Evolutionary conservation across 352 stramenopile species (phyloP), one percentile per base, ranked within the genome.

Genomic region (Saprolegnia parasitica): DNA sequence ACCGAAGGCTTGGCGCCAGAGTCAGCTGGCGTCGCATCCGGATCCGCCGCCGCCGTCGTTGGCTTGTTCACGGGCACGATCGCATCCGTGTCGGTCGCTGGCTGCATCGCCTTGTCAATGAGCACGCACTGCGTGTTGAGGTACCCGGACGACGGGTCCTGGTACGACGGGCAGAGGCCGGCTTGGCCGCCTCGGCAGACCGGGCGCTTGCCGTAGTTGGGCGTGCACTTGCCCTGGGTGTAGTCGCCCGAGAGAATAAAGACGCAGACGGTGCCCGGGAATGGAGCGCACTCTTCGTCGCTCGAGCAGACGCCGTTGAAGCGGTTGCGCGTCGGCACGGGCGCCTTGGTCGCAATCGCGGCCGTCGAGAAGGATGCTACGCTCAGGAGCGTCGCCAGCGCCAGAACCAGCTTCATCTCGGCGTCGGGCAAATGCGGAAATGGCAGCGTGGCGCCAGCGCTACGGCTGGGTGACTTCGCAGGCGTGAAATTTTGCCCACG

Each of bases 91-190:
- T 21, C 56, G 21, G 56, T 64, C 16, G 26, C 32, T 20, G n/a
- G n/a, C 32, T 64, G 56, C 32, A 35, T 15, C 35, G 56, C 79
- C 74, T 89, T 81, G 16, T 83, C 79, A 24, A 89, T 81, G 35
- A 94, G 90, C 4, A 94, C 76, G 60, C 86, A 94, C 73, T 94
- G 86, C 23, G 84, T 80, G 65, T 94, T 92, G 16, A 94, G 56
- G 74, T 89, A 92, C 45, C 81, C 77, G 39, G 81, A 73, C 60
- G 91, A 80, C 11, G 76, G 71, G 62, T 78, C 84, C 74, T 95
- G 86, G 72, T 84, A 94, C 13, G 85, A 92, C 49, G 86, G 86
- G 56, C 86, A 94, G 5, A 94, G 72, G 13, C 86, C 86, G 1
- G 84, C 81, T 64, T 86, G 77, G 4, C 77, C 80, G 20, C 85